These are phyloP conservation scores for Sicyos edulis DNA, from an alignment of 306 rosid genomes.

Conservation along the genomic window DNA sequence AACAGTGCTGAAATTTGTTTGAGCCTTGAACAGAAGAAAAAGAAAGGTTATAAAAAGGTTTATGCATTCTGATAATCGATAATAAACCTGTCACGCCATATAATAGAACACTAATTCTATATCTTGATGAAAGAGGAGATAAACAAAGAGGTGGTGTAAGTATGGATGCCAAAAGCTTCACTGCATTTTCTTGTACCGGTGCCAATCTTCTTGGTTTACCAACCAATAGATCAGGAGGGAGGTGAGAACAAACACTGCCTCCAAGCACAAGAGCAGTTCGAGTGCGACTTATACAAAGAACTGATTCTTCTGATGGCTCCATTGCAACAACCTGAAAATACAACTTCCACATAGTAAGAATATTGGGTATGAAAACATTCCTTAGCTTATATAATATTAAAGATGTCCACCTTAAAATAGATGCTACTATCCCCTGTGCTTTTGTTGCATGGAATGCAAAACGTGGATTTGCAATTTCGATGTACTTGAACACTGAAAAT, in stretches of 20 bases:
- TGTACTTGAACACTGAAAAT: slow-evolving; percentile 54
- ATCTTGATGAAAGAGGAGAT: slow-evolving; percentile 72
- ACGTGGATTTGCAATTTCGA: slow-evolving; percentile 61
- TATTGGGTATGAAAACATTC: not conserved
- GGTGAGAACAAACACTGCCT: slow-evolving; percentile 64
- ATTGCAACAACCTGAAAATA: slow-evolving; percentile 65
- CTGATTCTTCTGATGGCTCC: slow-evolving; percentile 80
- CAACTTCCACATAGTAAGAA: slow-evolving; percentile 32
- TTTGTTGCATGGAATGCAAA: slow-evolving; percentile 69
- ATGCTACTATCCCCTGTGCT: slow-evolving; percentile 32
- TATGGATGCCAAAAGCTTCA: slow-evolving; percentile 68
- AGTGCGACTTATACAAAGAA: slow-evolving; percentile 54
- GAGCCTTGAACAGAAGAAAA: not conserved
- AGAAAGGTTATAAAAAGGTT: not conserved
- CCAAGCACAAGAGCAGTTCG: slow-evolving; percentile 89
- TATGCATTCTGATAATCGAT: slow-evolving; percentile 10
- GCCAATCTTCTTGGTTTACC: slow-evolving; percentile 43
- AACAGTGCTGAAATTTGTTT: not conserved
- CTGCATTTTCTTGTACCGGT: slow-evolving; percentile 75
- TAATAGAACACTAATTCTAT: slow-evolving; percentile 78
- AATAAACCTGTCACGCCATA: slow-evolving; percentile 73
- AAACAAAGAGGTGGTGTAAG: slow-evolving; percentile 78
- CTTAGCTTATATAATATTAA: not conserved
- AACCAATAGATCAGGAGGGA: slow-evolving; percentile 78
- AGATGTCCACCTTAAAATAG: slow-evolving; percentile 67